A percentile compares a stretch with the other conserved stretches of the same genome.
Evolutionary conservation across 768 basidiomycete genomes (phyloP).

Genomic region (Rubroboletus satanas): DNA sequence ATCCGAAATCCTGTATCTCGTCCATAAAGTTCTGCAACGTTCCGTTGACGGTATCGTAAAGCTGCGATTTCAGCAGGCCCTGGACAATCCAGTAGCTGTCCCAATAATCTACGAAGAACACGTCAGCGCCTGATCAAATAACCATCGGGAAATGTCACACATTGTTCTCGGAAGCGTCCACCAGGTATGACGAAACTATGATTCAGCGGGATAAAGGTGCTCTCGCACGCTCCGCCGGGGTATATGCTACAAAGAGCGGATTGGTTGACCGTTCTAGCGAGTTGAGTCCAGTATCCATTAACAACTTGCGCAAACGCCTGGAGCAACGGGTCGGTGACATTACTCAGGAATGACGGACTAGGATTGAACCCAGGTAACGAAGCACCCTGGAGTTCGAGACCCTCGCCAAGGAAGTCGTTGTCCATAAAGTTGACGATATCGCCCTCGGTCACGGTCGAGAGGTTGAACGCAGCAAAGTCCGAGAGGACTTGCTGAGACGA

Average conservation of each 20-base stretch:
- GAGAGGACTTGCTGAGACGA: constrained; percentile 60
- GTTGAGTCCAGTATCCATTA: constrained; percentile 78
- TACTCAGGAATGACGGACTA: constrained; percentile 63
- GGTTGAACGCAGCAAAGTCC: constrained; percentile 50
- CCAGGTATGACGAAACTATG: constrained; percentile 91
- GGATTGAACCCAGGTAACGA: constrained; percentile 57
- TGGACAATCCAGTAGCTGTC: constrained; percentile 85
- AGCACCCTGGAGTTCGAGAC: constrained; percentile 70
- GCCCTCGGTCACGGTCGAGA: constrained; percentile 52
- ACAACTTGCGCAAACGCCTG: constrained; percentile 76
- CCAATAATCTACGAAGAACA: constrained; percentile 44
- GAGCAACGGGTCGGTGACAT: constrained; percentile 65
- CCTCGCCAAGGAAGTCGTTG: constrained; percentile 77
- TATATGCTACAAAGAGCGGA: constrained; percentile 57
- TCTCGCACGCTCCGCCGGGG: constrained; percentile 59
- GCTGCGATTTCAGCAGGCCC: constrained; percentile 77
- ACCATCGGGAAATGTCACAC: constrained; percentile 41
- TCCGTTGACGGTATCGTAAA: constrained; percentile 67
- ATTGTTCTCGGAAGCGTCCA: constrained; percentile 80
- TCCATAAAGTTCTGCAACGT: constrained; percentile 96
- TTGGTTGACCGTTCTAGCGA: constrained; percentile 72
- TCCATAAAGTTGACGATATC: constrained; percentile 68
- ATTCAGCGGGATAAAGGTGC: constrained; percentile 85
- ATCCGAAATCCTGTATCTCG: constrained; percentile 76
- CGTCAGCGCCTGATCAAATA: background rate